Evolutionary conservation across 371 early-diverging fungal genomes (phyloP), one percentile per base, ranked within the genome.

Genomic region (Dinochytrium kinnereticum): DNA sequence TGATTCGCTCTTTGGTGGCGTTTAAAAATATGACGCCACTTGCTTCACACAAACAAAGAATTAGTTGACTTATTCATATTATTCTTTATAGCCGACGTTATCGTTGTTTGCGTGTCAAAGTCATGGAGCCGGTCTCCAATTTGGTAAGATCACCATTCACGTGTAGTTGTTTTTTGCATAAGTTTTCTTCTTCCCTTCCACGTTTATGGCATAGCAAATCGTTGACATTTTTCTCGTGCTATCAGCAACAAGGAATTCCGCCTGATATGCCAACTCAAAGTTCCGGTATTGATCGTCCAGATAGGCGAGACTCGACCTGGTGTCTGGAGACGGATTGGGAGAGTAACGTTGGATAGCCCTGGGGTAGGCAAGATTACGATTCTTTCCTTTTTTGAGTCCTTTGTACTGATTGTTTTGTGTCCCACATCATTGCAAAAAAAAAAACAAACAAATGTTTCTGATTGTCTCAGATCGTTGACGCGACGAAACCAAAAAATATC

Each of bases 231-330:
- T n/a, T n/a, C n/a, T n/a, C n/a, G n/a, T n/a, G n/a, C n/a, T n/a
- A n/a, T n/a, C 10, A 53, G 64, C 64, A 61, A 61, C 34, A 61
- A 61, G 38, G 64, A 61, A 36, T 61, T 61, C 38, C 24, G 64
- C 5, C 24, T 61, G 36, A 61, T 61, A 17, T 7, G 33, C 7
- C 64, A 61, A 24, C 64, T 61, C 64, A 31, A 61, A 36, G 36
- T 61, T 5, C 64, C 64, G 3, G 64, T 61, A 13, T 19, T 61
- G 24, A 21, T 61, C 24, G 64, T 61, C 7, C 64, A 36, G 36
- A 31, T 61, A 17, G 38, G 33, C 2, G 64, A 61, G 36, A 31
- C 38, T 13, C 24, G 64, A 24, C 34, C 64, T 3, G 38, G 38
- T 15, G 3, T 3, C 34, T 61, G 64, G 64, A 7, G 34, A 13